phyloP scores from a whole-genome alignment of 805 yeast genomes.

The Diddensiella santjacobensis region DNA sequence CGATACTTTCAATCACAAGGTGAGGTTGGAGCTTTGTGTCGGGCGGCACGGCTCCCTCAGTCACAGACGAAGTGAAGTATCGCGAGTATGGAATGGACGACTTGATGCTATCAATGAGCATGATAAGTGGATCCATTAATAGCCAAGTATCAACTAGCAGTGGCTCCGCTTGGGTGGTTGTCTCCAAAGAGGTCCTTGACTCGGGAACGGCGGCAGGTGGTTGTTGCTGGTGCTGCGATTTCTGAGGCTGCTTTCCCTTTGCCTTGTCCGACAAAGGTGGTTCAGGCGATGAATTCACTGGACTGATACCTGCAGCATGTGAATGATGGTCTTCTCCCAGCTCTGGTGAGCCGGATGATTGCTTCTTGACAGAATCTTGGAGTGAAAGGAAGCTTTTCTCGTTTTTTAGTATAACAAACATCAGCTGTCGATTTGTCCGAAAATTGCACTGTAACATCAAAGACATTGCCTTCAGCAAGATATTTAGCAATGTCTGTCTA shows the following conservation, averaged over 20 bases:
- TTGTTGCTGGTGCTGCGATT: not conserved
- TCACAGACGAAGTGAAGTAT: slow-evolving; percentile 10
- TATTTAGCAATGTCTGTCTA: slow-evolving; percentile 23
- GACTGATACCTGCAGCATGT: too few species aligned
- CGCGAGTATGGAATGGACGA: slow-evolving; percentile 14
- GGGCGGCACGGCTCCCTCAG: not conserved
- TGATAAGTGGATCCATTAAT: slow-evolving; percentile 16
- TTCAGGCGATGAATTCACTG: not conserved
- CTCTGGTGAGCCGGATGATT: not conserved
- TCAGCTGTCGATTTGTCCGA: slow-evolving; percentile 25
- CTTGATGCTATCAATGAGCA: slow-evolving; percentile 12
- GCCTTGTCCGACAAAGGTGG: slow-evolving; percentile 6
- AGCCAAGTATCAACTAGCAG: slow-evolving; percentile 10
- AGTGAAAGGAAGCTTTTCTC: slow-evolving; percentile 17
- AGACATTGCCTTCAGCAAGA: slow-evolving; percentile 23
- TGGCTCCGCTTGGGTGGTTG: not conserved
- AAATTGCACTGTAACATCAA: slow-evolving; percentile 27
- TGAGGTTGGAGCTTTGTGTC: slow-evolving; percentile 22
- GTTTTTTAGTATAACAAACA: slow-evolving; percentile 27
- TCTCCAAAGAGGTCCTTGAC: not conserved
- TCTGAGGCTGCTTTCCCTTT: slow-evolving; percentile 11
- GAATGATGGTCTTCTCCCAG: too few species aligned
- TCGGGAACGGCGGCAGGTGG: slow-evolving; percentile 1
- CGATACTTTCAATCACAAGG: slow-evolving; percentile 23
- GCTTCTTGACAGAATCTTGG: not conserved